Evolutionary conservation across 495 filamentous ascomycete genomes (phyloP).

Genomic region (Aspergillus wentii): DNA sequence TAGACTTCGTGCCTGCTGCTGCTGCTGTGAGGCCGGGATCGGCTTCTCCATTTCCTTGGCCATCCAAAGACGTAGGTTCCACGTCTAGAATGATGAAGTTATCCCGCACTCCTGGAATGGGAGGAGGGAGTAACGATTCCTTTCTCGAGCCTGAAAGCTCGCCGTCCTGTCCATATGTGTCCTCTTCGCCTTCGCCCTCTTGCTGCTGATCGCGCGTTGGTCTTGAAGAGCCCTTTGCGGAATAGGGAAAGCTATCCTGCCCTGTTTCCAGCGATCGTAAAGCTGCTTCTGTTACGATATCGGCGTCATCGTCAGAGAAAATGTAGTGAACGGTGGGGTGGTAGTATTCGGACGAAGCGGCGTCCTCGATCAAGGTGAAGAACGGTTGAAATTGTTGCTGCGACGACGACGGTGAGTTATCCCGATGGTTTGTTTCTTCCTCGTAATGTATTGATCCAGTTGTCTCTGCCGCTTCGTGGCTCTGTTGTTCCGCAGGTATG

Average conservation of each 20-base stretch:
- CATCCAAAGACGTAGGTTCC: slow-evolving; percentile 14
- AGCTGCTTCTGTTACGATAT: slow-evolving; percentile 55
- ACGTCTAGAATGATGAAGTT: slow-evolving; percentile 42
- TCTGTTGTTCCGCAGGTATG: slow-evolving; percentile 8
- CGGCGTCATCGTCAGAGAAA: slow-evolving; percentile 71
- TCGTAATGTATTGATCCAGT: slow-evolving; percentile 6
- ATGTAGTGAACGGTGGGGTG: slow-evolving; percentile 86
- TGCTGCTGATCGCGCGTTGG: slow-evolving; percentile 7
- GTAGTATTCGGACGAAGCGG: slow-evolving; percentile 49
- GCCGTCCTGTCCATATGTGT: slow-evolving; percentile 10
- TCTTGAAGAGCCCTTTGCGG: slow-evolving; percentile 12
- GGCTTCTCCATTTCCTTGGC: slow-evolving; percentile 1
- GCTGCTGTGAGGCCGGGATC: neutral
- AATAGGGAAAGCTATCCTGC: slow-evolving; percentile 13
- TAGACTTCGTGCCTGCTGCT: slow-evolving; percentile 7
- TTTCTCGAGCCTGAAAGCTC: slow-evolving; percentile 9
- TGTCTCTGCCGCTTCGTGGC: slow-evolving; percentile 5
- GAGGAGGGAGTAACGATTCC: slow-evolving; percentile 30
- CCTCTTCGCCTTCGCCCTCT: slow-evolving; percentile 5
- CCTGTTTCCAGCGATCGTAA: slow-evolving; percentile 36
- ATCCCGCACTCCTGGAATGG: slow-evolving; percentile 35
- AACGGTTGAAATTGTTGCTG: slow-evolving; percentile 40
- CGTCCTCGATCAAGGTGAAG: slow-evolving; percentile 50
- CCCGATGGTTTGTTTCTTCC: slow-evolving; percentile 8
- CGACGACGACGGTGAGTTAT: slow-evolving; percentile 5